phyloP scores from a whole-genome alignment of 371 early-diverging fungal species.

The Lichtheimia ramosa region DNA sequence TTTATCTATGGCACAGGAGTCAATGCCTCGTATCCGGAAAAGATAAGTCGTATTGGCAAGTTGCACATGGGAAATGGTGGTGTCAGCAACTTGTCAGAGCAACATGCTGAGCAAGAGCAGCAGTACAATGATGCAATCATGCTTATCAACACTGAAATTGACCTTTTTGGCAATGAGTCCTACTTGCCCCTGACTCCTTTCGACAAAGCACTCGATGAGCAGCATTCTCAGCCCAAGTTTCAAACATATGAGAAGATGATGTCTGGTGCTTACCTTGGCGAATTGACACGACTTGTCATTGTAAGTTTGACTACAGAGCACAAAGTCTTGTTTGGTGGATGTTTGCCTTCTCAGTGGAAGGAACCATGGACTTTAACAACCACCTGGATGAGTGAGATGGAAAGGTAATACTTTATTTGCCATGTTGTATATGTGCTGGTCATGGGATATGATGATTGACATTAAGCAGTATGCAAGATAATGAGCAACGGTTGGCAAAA shows the following conservation, averaged over 20 bases:
- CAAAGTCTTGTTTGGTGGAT: slow-evolving; percentile 65
- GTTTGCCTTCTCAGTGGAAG: slow-evolving; percentile 51
- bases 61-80: slow-evolving; percentile 6
- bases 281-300: slow-evolving; percentile 74
- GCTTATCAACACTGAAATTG: slow-evolving; percentile 89
- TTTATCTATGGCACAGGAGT: slow-evolving; percentile 91
- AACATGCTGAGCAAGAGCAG: neutral
- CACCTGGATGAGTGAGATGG: slow-evolving; percentile 60
- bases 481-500: neutral
- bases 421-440: neutral
- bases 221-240: slow-evolving; percentile 70
- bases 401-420: slow-evolving; percentile 38
- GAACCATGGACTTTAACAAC: slow-evolving; percentile 73
- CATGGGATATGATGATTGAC: too few relatives aligned
- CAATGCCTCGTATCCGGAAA: slow-evolving; percentile 66
- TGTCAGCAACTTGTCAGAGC: too few relatives aligned
- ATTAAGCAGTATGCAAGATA: too few relatives aligned
- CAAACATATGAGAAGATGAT: slow-evolving; percentile 95
- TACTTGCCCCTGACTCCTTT: slow-evolving; percentile 79
- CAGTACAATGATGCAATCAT: slow-evolving; percentile 2
- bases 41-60: slow-evolving; percentile 20
- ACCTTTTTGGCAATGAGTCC: slow-evolving; percentile 71
- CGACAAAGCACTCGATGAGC: slow-evolving; percentile 77
- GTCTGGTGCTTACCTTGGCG: slow-evolving; percentile 91
- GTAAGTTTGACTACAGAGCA: slow-evolving; percentile 65